Percentiles rank a stretch among this genome's conserved stretches.
phyloP scores from a whole-genome alignment of 352 stramenopile species.

The Vaucheria bursata region DNA sequence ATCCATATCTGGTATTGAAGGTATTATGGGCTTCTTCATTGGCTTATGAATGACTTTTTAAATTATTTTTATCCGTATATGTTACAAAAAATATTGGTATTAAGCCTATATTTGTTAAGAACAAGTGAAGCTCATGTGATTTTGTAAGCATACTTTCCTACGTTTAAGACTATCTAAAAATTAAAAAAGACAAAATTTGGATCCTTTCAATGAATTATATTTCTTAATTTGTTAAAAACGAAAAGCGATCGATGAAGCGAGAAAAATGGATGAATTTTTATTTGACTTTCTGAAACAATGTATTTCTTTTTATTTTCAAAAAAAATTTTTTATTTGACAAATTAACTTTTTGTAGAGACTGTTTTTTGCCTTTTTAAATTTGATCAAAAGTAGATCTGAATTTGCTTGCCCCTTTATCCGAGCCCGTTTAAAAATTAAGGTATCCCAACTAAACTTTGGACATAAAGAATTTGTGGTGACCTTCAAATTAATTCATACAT shows the following conservation, averaged over 20 bases:
- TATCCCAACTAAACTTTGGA: background rate
- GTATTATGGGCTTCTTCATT: background rate
- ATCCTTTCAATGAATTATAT: no score
- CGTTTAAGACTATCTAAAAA: background rate
- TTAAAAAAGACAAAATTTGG: background rate
- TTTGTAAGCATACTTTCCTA: background rate
- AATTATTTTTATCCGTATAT: background rate
- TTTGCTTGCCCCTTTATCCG: background rate
- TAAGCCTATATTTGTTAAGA: background rate
- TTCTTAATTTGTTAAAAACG: no score
- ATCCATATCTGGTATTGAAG: slow-evolving; percentile 57
- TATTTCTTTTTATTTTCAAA: no score
- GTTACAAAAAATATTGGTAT: background rate
- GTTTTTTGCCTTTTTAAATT: no score
- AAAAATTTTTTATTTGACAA: no score
- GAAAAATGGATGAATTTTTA: no score
- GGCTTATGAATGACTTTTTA: background rate
- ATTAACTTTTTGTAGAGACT: no score
- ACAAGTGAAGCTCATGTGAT: background rate
- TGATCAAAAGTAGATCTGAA: no score
- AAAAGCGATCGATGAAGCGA: no score
- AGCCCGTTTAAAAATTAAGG: background rate
- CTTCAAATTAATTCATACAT: background rate
- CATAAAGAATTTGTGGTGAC: background rate
- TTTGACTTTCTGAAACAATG: no score